Percentiles rank a stretch among this genome's conserved stretches.
Evolutionary conservation across 2,329 filamentous ascomycete genomes (phyloP).

Genomic region (Scytalidium sp.): DNA sequence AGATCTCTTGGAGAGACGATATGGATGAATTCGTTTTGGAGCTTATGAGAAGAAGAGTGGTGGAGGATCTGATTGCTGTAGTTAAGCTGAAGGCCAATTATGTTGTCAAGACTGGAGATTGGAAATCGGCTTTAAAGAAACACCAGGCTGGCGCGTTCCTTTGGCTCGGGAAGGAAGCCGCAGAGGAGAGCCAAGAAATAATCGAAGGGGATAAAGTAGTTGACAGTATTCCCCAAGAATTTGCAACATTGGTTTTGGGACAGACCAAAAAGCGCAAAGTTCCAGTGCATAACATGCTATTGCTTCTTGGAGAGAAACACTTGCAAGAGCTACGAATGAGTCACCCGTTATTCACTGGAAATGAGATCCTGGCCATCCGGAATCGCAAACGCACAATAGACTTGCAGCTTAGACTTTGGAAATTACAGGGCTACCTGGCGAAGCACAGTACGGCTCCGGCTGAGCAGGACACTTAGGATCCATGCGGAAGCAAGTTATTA

Average conservation of each 20-base stretch:
- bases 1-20: constrained; percentile 43
- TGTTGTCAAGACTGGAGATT: constrained; percentile 38
- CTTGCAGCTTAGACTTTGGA: constrained; percentile 53
- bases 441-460: background rate
- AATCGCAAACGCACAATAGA: constrained; percentile 40
- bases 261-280: constrained; percentile 31
- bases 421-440: constrained; percentile 52
- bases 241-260: constrained; percentile 42
- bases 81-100: constrained; percentile 33
- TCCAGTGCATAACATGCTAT: constrained; percentile 49
- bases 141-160: constrained; percentile 24
- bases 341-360: constrained; percentile 23
- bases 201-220: constrained; percentile 4
- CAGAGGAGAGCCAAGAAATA: constrained; percentile 11
- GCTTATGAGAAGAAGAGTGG: constrained; percentile 45
- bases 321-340: constrained; percentile 35
- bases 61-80: constrained; percentile 43
- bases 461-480: background rate
- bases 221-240: constrained; percentile 27
- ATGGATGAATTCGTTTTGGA: constrained; percentile 53
- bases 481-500: too few relatives aligned
- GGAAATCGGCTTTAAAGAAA: constrained; percentile 40
- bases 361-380: constrained; percentile 36
- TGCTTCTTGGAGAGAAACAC: constrained; percentile 48
- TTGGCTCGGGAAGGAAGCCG: constrained; percentile 16